These are phyloP conservation scores for Cokeromyces recurvatus DNA, from an alignment of 371 early-diverging fungal genomes.

Conservation along the genomic window DNA sequence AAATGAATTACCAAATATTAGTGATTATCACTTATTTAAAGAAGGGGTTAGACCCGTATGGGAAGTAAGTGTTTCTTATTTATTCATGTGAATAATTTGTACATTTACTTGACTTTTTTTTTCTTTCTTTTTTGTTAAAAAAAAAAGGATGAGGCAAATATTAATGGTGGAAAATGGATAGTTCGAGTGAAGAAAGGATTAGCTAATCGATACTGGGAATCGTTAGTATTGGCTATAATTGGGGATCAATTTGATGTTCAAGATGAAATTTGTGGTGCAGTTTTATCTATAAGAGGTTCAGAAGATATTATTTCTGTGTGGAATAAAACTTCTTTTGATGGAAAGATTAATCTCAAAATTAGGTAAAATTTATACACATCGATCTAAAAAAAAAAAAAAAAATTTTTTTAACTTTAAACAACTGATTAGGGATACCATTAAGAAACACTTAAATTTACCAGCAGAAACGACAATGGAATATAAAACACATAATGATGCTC, in stretches of 20 bases:
- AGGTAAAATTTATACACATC: constrained; percentile 35
- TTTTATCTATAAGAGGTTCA: constrained; percentile 86
- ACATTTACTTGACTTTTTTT: too few species aligned
- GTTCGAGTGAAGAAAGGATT: constrained; percentile 93
- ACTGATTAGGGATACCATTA: constrained; percentile 77
- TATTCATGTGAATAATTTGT: too few species aligned
- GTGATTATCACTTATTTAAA: constrained; percentile 95
- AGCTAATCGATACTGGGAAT: constrained; percentile 93
- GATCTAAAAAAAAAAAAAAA: too few species aligned
- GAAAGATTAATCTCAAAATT: constrained; percentile 79
- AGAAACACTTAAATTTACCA: constrained; percentile 78
- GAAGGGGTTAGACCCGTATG: constrained; percentile 95
- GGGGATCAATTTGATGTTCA: constrained; percentile 91
- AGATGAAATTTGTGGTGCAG: constrained; percentile 92
- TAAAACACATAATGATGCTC: constrained; percentile 89
- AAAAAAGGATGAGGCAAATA: constrained; percentile 78
- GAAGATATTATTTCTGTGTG: constrained; percentile 96
- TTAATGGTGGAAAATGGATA: constrained; percentile 97
- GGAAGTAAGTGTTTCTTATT: constrained; percentile 87
- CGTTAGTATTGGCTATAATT: constrained; percentile 84
- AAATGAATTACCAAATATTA: constrained; percentile 81
- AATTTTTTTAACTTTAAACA: background rate
- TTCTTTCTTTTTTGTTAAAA: background rate
- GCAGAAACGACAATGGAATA: constrained; percentile 91
- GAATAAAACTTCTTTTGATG: constrained; percentile 85